These are phyloP conservation scores for Kockiozyma suomiensis DNA, from an alignment of 805 yeast genomes.

Conservation along the genomic window DNA sequence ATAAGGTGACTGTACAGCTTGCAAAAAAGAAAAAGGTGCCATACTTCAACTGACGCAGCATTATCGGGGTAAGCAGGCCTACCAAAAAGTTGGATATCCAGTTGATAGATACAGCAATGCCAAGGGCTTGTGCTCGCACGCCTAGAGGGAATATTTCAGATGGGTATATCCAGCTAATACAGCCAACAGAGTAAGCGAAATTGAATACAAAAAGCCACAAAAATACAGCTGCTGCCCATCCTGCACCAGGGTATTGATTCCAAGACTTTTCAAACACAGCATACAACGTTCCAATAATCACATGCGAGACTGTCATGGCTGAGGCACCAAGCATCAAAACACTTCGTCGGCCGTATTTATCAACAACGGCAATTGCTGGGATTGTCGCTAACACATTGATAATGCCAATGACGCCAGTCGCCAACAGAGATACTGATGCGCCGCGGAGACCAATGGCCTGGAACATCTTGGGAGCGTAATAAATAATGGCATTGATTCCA, in stretches of 20 bases:
- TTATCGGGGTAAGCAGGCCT: constrained; percentile 55
- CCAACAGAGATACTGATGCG: constrained; percentile 50
- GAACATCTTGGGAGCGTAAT: constrained; percentile 52
- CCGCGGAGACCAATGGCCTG: constrained; percentile 53
- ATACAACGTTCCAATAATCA: constrained; percentile 49
- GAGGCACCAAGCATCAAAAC: constrained; percentile 63
- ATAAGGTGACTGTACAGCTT: constrained; percentile 37
- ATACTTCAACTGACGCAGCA: constrained; percentile 40
- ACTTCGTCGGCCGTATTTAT: constrained; percentile 66
- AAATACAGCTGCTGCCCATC: constrained; percentile 34
- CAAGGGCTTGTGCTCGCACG: constrained; percentile 70
- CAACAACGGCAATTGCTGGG: constrained; percentile 59
- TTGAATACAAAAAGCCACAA: constrained; percentile 36
- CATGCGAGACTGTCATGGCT: constrained; percentile 55
- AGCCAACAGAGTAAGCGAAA: constrained; percentile 36
- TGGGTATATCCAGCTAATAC: constrained; percentile 58
- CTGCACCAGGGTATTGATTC: constrained; percentile 39
- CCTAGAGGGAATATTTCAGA: constrained; percentile 66
- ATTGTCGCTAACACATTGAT: constrained; percentile 55
- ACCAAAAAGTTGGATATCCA: constrained; percentile 58
- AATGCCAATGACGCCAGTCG: constrained; percentile 50
- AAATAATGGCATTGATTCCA: constrained; percentile 53
- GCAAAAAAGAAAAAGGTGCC: constrained; percentile 31
- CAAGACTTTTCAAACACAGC: constrained; percentile 46
- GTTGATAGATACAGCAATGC: constrained; percentile 64